Evolutionary conservation across 768 basidiomycete genomes (phyloP), one percentile per base, ranked within the genome.

Genomic region (Dictyophora rubrovolvata): DNA sequence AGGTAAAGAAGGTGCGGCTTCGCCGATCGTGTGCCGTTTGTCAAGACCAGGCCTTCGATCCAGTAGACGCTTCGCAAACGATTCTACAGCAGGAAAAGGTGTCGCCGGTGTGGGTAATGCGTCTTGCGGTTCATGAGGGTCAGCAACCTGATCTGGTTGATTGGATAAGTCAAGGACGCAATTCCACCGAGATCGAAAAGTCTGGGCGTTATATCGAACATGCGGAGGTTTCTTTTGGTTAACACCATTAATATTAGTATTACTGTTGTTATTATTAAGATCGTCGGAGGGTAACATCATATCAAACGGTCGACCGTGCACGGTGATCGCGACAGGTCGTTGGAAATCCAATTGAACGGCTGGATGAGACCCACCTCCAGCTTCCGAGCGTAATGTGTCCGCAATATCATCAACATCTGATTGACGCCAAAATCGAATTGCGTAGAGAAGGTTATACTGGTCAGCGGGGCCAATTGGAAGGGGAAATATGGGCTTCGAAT

Each of bases 131-230:
- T 75, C 72, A 6, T 58, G 52, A 14, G 67, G 63, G 11, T 70
- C 60, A 36, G 62, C 56, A 57, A 53, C 20, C 56, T 50, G 54
- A 62, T 66, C 64, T 62, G 63, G 64, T 63, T 61, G 70, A 63
- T 63, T 65, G 1, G 79, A 72, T n/a, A 96, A 76, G 68, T 94
- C 90, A 18, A 96, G 81, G 1, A 89, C 75, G 63, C 91, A 93
- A 63, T 91, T 95, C 93, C 93, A 96, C 33, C 85, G 76, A 0
- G 93, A 93, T 0, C 84, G 81, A 69, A 93, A 96, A 0, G 82
- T 76, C 12, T 72, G 74, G 8, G 93, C 90, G 90, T 63, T 84
- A 89, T 1, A 68, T 62, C 7, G 67, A 46, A n/a, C 65, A 59
- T 12, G 48, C 61, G n/a, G 50, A 28, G 16, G 63, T 56, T 4